Evolutionary conservation across 106 monocot species (phyloP), one percentile per base, ranked within the genome.

Genomic region (Apostasia ramifera): DNA sequence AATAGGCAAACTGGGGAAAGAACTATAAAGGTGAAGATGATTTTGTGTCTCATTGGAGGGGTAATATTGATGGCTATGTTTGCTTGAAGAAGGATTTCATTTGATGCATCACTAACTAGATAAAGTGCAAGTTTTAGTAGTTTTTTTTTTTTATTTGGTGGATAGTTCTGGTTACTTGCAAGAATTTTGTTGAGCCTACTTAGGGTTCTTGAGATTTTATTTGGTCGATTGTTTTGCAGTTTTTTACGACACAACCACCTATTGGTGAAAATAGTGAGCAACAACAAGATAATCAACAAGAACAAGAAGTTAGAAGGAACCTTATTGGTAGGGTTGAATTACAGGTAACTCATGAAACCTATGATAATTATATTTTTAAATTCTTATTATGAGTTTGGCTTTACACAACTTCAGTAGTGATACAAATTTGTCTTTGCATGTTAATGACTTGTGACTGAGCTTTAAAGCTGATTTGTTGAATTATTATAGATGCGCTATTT

Each of bases 281-380:
- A 7, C 46, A 47, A 43, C 15, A 65, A 48, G 48, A 37, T 65
- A 48, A 26, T 37, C 37, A 2, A 61, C 71, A 85, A 57, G 82
- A 80, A 53, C 59, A 85, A 42, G 89, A 82, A 15, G 66, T 79
- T 73, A 82, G 74, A 15, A 85, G 89, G 66, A 85, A 85, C 39
- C 82, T 85, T 74, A 77, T 82, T 55, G 78, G 85, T 65, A 82
- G 82, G 61, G 77, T 82, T 54, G 81, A 82, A 47, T 71, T 66
- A 8, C 73, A 88, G 85, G 88, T 87, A 68, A 3, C 57, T 40
- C 7, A 41, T 79, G 47, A 66, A 57, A 3, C 46, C 48, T 57
- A 26, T 9, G 48, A 1, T 47, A 64, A 10, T 53, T 57, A 12
- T 26, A 26, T 26, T 26, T 26, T 26, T 26, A 26, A 26, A 26